Evolutionary conservation across 768 basidiomycete species (phyloP).

Genomic region (Zangia roseola): DNA sequence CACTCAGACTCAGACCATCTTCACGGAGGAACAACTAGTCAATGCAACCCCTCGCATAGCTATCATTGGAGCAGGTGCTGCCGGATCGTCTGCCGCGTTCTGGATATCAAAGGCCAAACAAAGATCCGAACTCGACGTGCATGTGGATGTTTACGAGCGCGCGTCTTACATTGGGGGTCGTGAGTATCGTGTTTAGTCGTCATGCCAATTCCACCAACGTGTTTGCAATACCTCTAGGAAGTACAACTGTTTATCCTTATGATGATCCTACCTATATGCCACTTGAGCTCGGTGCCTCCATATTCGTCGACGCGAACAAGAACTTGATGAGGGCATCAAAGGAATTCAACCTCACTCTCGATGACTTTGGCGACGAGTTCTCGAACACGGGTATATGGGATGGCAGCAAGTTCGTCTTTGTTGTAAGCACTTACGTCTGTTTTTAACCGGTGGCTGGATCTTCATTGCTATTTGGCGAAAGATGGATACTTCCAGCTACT

Average conservation of each 20-base stretch:
- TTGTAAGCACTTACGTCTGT: constrained; percentile 42
- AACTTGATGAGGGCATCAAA: constrained; percentile 72
- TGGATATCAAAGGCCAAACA: constrained; percentile 82
- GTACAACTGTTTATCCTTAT: constrained; percentile 75
- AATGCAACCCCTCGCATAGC: constrained; percentile 58
- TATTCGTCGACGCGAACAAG: constrained; percentile 78
- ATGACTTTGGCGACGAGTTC: constrained; percentile 49
- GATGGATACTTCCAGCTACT: constrained; percentile 41
- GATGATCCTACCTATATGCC: constrained; percentile 53
- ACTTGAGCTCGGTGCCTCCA: constrained; percentile 84
- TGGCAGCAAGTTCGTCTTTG: constrained; percentile 66
- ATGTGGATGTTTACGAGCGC: constrained; percentile 84
- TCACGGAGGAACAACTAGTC: constrained; percentile 18
- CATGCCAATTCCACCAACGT: constrained; percentile 1
- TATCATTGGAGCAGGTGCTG: constrained; percentile 89
- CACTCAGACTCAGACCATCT: constrained; percentile 27
- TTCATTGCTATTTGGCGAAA: constrained; percentile 17
- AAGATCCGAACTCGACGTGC: constrained; percentile 63
- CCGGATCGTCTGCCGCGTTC: constrained; percentile 78
- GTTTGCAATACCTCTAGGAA: constrained; percentile 47
- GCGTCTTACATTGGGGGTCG: constrained; percentile 78
- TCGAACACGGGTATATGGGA: constrained; percentile 74
- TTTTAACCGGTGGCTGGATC: background rate
- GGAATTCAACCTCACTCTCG: constrained; percentile 71
- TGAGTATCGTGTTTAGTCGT: constrained; percentile 43